phyloP scores from a whole-genome alignment of 169 alveolate genomes.

The Babesia gibsoni region DNA sequence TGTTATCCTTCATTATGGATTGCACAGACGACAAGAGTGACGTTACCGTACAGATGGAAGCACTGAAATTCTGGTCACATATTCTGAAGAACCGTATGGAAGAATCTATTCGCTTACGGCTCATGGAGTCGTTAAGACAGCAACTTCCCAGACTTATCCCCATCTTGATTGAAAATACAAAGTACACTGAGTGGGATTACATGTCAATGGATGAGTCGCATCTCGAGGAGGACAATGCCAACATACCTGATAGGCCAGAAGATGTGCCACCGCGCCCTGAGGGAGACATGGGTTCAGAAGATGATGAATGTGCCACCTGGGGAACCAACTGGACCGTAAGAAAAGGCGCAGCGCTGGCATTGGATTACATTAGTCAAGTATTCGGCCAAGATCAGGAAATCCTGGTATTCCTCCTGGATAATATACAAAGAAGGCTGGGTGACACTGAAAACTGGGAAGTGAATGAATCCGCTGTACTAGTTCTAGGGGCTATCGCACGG shows the following conservation, averaged over 20 bases:
- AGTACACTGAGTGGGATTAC: slow-evolving; percentile 82
- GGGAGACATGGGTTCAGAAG: slow-evolving; percentile 56
- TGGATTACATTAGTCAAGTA: slow-evolving; percentile 74
- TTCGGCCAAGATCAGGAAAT: slow-evolving; percentile 73
- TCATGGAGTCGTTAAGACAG: slow-evolving; percentile 31
- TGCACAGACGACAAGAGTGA: slow-evolving; percentile 72
- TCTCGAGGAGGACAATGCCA: slow-evolving; percentile 82
- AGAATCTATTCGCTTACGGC: slow-evolving; percentile 50
- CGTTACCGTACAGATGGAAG: slow-evolving; percentile 77
- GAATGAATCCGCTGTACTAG: slow-evolving; percentile 85
- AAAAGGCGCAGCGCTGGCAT: slow-evolving; percentile 83
- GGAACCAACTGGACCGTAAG: slow-evolving; percentile 88
- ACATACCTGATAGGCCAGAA: slow-evolving; percentile 77
- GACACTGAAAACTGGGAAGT: slow-evolving; percentile 79
- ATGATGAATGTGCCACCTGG: slow-evolving; percentile 81
- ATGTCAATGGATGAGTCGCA: slow-evolving; percentile 86
- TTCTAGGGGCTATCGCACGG: slow-evolving; percentile 88
- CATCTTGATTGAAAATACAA: slow-evolving; percentile 73
- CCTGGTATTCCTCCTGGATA: slow-evolving; percentile 76
- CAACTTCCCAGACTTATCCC: slow-evolving; percentile 63
- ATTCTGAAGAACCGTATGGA: slow-evolving; percentile 66
- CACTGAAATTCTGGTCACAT: slow-evolving; percentile 80
- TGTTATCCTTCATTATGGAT: slow-evolving; percentile 70
- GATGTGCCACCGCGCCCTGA: slow-evolving; percentile 74
- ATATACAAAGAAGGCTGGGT: slow-evolving; percentile 71